Conservation (phyloP, 768 basidiomycete species). For the Piloderma croceum region DNA sequence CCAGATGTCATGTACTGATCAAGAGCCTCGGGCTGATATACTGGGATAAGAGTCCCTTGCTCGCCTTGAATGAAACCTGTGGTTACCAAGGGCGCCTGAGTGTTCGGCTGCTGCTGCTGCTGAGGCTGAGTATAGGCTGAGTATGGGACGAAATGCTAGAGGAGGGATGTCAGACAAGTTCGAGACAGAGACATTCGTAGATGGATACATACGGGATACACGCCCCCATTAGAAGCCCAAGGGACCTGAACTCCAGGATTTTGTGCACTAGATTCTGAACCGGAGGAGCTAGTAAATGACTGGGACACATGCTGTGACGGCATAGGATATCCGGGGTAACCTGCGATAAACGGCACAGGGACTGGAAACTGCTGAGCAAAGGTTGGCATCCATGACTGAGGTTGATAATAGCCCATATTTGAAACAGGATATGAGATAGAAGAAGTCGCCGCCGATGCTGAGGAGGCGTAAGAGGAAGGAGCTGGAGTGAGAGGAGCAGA, state of each 20-base stretch:
- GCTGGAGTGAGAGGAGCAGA: conserved; percentile 34
- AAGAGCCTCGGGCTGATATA: conserved; percentile 66
- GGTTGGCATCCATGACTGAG: conserved; percentile 48
- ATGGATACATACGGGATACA: conserved; percentile 42
- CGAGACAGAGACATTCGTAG: background rate
- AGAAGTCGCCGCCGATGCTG: conserved; percentile 21
- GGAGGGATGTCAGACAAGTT: conserved; percentile 8
- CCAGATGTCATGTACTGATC: conserved; percentile 56
- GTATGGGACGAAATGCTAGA: conserved; percentile 47
- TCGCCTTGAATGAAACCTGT: conserved; percentile 70
- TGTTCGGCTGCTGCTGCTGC: conserved; percentile 11
- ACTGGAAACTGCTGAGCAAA: conserved; percentile 48
- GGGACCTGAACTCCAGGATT: conserved; percentile 23
- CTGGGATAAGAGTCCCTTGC: conserved; percentile 64
- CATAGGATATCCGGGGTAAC: conserved; percentile 42
- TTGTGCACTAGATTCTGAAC: conserved; percentile 34
- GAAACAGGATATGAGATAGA: conserved; percentile 33
- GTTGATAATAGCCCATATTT: conserved; percentile 40
- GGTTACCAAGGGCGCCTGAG: conserved; percentile 54
- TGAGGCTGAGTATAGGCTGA: conserved; percentile 27
- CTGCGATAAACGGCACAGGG: conserved; percentile 44
- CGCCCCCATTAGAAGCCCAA: conserved; percentile 34
- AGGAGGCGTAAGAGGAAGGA: conserved; percentile 28
- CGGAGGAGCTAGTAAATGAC: conserved; percentile 29
- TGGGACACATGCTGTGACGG: conserved; percentile 15